Evolutionary conservation across 1,284 basidiomycete genomes (phyloP), one percentile per base, ranked within the genome.

Genomic region (Trametes polyzona): DNA sequence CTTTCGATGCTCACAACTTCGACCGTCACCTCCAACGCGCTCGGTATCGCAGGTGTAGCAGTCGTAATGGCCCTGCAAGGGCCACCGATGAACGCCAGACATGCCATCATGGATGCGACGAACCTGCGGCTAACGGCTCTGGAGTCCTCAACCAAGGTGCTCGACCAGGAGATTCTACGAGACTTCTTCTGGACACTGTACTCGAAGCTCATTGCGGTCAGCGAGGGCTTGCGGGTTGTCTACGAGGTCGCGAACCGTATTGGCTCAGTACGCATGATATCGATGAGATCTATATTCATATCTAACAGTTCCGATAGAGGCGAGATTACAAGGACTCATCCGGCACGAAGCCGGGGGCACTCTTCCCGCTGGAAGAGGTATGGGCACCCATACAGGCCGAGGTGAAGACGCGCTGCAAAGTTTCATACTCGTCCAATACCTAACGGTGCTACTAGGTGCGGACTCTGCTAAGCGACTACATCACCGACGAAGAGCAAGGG

Each of bases 151-250:
- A 83, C 83, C 7, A 92, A 90, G 65, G 82, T 87, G 47, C 75
- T 83, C 33, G 89, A 97, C 71, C 88, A 93, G 60, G 92, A 96
- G 66, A 86, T 91, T n/a, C 73, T 98, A 50, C 83, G 82, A 58
- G 97, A 99, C 73, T 80, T 99, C 33, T 98, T 99, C 74, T 99
- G 96, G 96, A 98, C 97, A 4, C 73, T 98, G 16, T 99, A 95
- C 71, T 97, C 95, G 5, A 99, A 99, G 74, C 73, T 99, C 50
- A 90, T 96, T 67, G 97, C 97, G 19, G 92, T 98, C n/a, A 82
- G 93, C 32, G 96, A 99, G 72, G 93, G 95, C 9, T 80, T 98
- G 64, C 80, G 96, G 44, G 91, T 98, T 2, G 83, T 97, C 1
- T 95, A 92, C 68, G 97, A 99, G 72, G 92, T 99, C 1, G 83